phyloP scores from a whole-genome alignment of 164 flowering plant genomes.

The Berberis vulgaris region DNA sequence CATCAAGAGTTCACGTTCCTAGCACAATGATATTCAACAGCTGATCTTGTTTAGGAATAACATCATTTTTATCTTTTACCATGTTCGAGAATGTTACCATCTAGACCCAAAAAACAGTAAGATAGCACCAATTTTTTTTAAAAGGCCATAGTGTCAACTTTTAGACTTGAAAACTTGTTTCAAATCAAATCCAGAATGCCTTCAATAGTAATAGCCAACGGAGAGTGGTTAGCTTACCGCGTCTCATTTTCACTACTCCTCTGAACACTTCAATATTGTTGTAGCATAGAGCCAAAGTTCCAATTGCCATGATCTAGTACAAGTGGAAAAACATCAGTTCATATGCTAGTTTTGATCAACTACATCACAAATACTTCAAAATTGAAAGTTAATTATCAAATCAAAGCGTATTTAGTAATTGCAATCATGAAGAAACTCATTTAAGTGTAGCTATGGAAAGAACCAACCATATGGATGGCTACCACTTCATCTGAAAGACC shows the following conservation, averaged over 20 bases:
- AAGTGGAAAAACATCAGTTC: conserved; percentile 8
- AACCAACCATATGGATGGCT: not conserved
- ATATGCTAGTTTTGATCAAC: not conserved
- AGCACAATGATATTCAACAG: not conserved
- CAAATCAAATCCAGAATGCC: not conserved
- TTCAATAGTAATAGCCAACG: not conserved
- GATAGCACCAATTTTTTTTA: no score
- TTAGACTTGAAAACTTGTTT: not conserved
- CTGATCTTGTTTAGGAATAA: no score
- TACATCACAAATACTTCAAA: not conserved
- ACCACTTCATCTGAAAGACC: not conserved
- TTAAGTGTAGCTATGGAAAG: not conserved
- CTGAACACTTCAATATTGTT: conserved; percentile 8
- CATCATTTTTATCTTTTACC: no score
- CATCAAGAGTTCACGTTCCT: not conserved
- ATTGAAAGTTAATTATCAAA: not conserved
- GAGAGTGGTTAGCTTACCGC: conserved; percentile 49
- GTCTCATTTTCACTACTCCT: conserved; percentile 97
- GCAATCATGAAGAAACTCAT: not conserved
- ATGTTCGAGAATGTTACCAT: no score
- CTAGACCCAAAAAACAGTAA: not conserved
- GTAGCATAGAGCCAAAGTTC: conserved; percentile 92
- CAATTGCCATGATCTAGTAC: conserved; percentile 89
- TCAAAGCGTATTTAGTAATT: no score
- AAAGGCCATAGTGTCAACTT: no score